These are phyloP conservation scores for Boletus mariae DNA, from an alignment of 1,284 basidiomycete genomes.

Conservation along the genomic window DNA sequence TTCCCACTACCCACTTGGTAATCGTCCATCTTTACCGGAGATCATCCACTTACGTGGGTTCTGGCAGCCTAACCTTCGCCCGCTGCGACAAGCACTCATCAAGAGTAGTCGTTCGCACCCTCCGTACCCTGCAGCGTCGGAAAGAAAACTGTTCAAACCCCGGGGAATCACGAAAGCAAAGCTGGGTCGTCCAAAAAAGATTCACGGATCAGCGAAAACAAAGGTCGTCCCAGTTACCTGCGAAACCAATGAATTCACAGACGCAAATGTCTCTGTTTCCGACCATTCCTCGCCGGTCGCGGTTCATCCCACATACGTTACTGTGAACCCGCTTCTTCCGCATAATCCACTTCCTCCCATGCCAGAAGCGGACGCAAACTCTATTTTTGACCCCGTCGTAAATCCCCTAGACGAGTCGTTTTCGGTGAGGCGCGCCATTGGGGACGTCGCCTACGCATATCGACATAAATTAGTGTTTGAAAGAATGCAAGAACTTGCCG, in stretches of 20 bases:
- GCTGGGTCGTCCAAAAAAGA: constrained; percentile 30
- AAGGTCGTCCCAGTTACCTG: constrained; percentile 4
- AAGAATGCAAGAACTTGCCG: constrained; percentile 22
- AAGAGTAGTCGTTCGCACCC: constrained; percentile 18
- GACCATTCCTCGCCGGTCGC: constrained; percentile 7
- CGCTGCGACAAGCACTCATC: constrained; percentile 24
- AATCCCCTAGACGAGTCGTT: constrained; percentile 27
- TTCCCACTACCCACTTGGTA: constrained; percentile 20
- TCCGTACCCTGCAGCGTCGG: constrained; percentile 11
- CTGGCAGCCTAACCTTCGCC: constrained; percentile 30
- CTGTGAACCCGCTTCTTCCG: constrained; percentile 28
- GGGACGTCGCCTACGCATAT: constrained; percentile 28
- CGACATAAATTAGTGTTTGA: constrained; percentile 26
- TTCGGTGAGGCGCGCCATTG: constrained; percentile 24
- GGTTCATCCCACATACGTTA: constrained; percentile 12
- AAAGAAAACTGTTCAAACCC: constrained; percentile 20
- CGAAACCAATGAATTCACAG: constrained; percentile 10
- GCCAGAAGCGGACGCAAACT: constrained; percentile 5
- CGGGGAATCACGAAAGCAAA: constrained; percentile 31
- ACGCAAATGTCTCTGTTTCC: constrained; percentile 2
- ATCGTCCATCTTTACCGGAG: constrained; percentile 5
- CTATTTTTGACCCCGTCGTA: constrained; percentile 12
- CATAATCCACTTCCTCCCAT: background rate
- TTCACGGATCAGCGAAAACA: constrained; percentile 1
- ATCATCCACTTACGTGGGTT: constrained; percentile 11